phyloP scores from a whole-genome alignment of 495 filamentous ascomycete species.

The Polyplosphaeria fusca region DNA sequence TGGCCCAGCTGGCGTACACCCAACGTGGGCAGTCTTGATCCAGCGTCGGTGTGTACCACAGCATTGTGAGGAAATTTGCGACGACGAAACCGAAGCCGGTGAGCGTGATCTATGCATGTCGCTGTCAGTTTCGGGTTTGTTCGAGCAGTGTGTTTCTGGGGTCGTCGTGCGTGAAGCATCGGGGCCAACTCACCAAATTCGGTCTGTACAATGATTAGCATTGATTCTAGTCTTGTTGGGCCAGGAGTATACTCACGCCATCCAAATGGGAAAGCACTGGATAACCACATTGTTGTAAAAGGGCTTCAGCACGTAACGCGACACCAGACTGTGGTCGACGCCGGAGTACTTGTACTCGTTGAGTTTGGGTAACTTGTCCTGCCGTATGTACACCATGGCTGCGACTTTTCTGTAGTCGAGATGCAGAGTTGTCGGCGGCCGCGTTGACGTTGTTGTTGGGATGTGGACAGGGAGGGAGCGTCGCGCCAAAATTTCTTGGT shows the following conservation, averaged over 20 bases:
- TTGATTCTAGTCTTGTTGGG: too few relatives aligned
- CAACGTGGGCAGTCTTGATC: slow-evolving; percentile 90
- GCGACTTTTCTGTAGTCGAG: slow-evolving; percentile 2
- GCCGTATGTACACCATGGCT: slow-evolving; percentile 83
- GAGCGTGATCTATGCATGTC: slow-evolving; percentile 67
- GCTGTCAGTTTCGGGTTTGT: background rate
- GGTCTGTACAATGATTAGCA: slow-evolving; percentile 46
- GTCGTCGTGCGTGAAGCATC: background rate
- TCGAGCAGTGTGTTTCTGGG: background rate
- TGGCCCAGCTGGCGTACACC: slow-evolving; percentile 90
- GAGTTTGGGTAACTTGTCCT: slow-evolving; percentile 82
- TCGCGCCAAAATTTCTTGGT: slow-evolving; percentile 18
- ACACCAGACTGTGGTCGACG: slow-evolving; percentile 84
- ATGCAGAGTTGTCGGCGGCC: too few relatives aligned
- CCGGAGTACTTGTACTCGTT: slow-evolving; percentile 83
- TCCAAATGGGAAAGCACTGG: slow-evolving; percentile 86
- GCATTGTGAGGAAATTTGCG: slow-evolving; percentile 83
- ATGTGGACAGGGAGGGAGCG: background rate
- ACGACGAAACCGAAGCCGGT: slow-evolving; percentile 89
- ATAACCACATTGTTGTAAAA: slow-evolving; percentile 97
- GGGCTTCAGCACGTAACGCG: slow-evolving; percentile 88
- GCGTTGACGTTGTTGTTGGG: too few relatives aligned
- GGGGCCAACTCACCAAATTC: slow-evolving; percentile 48
- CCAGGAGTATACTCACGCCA: slow-evolving; percentile 70
- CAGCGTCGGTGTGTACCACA: slow-evolving; percentile 94